Base-by-base conservation (phyloP, 192 early-diverging fungal species). In the Coemansia sp. region DNA sequence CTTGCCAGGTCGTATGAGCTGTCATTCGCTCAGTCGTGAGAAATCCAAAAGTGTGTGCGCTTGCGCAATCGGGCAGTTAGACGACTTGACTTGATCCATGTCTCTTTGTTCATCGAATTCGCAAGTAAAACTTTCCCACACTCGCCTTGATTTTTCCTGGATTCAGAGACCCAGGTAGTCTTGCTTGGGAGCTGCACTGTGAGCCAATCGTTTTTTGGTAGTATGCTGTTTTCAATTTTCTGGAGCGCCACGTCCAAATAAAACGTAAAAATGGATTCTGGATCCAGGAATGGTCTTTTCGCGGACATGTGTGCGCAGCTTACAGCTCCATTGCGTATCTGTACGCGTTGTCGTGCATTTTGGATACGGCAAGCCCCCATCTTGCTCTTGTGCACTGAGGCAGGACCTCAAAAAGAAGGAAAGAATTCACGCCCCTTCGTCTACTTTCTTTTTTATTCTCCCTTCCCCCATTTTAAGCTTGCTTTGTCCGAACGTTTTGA, bases 1-100 rank as follows among this genome's bases (percentile, higher is more conserved):
- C 34, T 68, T 2, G 69, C 62, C 2, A 25, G 33, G 34, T 61
- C 62, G 31, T 71, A 65, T 31, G 69, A 71, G 62, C 56, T 59
- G 29, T n/a, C 62, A 2, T 9, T 56, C 22, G 3, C 62, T 10
- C 36, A 27, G 22, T 38, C 59, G 20, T 47, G 20, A 20, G 30
- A 36, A 45, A 10, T n/a, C n/a, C n/a, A n/a, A n/a, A n/a, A n/a
- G n/a, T n/a, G n/a, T n/a, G n/a, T n/a, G n/a, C n/a, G n/a, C n/a
- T n/a, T n/a, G n/a, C n/a, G n/a, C n/a, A n/a, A n/a, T n/a, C n/a
- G n/a, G n/a, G n/a, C n/a, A n/a, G n/a, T n/a, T n/a, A n/a, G n/a
- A n/a, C n/a, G n/a, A n/a, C n/a, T n/a, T n/a, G n/a, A n/a, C n/a
- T n/a, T n/a, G n/a, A n/a, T n/a, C n/a, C n/a, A n/a, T n/a, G n/a